A percentile compares a stretch with the other conserved stretches of the same genome.
These are phyloP conservation scores for Roridomyces roridus DNA, from an alignment of 768 basidiomycete species.

Conservation along the genomic window DNA sequence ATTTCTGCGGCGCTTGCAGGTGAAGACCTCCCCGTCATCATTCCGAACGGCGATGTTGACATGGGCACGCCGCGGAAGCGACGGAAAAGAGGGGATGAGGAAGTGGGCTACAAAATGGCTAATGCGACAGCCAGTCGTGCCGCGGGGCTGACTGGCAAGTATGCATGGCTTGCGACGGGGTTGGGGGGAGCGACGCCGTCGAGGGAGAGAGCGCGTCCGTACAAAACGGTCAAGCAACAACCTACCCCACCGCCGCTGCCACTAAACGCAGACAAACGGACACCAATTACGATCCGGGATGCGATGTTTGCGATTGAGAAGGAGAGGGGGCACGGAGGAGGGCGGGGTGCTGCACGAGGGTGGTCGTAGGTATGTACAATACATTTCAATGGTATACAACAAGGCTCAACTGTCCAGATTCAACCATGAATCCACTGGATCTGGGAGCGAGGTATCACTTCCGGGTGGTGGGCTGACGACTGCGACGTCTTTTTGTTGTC, in stretches of 20 bases:
- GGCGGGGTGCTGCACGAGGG: constrained; percentile 75
- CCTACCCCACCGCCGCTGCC: constrained; percentile 31
- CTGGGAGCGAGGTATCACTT: not conserved
- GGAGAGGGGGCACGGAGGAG: constrained; percentile 85
- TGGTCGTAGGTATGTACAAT: constrained; percentile 41
- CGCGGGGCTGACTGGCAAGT: constrained; percentile 81
- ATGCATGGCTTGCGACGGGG: constrained; percentile 85
- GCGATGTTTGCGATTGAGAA: constrained; percentile 87
- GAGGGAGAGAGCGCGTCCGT: constrained; percentile 44
- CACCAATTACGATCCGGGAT: constrained; percentile 72
- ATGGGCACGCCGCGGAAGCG: constrained; percentile 72
- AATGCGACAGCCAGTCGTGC: constrained; percentile 88
- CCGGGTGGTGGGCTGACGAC: not conserved
- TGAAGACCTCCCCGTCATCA: constrained; percentile 29
- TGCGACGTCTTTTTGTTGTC: constrained; percentile 45
- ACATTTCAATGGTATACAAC: not conserved
- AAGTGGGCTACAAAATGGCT: constrained; percentile 87
- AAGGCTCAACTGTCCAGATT: not conserved
- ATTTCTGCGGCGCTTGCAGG: constrained; percentile 65
- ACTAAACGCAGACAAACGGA: constrained; percentile 63
- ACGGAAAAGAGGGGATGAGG: constrained; percentile 84
- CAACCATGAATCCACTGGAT: not conserved
- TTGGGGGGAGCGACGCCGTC: constrained; percentile 15
- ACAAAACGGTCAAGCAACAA: constrained; percentile 59
- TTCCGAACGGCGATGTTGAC: constrained; percentile 35